Evolutionary conservation across 192 early-diverging fungal species (phyloP), one percentile per base, ranked within the genome.

Genomic region (Helicostylum pulchrum): DNA sequence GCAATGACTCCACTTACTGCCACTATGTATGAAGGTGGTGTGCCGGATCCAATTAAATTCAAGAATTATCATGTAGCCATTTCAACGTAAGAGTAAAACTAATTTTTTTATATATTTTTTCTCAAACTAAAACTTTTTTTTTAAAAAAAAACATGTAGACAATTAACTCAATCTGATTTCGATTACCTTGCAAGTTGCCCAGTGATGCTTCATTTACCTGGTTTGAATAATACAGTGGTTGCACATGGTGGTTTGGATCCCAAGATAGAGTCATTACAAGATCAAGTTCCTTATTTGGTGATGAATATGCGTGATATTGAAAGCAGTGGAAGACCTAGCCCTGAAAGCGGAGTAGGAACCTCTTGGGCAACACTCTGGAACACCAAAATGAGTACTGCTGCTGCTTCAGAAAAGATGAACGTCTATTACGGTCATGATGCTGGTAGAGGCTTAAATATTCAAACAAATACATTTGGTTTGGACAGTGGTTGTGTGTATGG

Each of bases 401-500:
- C 57, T 1, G 63, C 52, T 6, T 56, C 66, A 34, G 78, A 69
- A 57, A 52, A 19, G n/a, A 65, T 76, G 34, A 70, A 75, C 52
- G 62, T 88, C 10, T 80, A 82, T 17, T 91, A 89, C 70, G 90
- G 90, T 0, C 90, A 91, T 70, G 88, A 85, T 55, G 85, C 90
- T 23, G 66, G 80, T 2, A 66, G 86, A 30, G 77, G 73, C 7
- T 66, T 92, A 26, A 78, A 85, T 51, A 53, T 90, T 14, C 75
- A 77, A 62, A 36, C 54, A 0, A 76, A 77, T 50, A 79, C 85
- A 3, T 79, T 83, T 68, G 90, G 90, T 10, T 53, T 90, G 7
- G 90, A 92, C 64, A 79, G 83, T 7, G 85, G 86, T 8, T 92
- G 90, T 61, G 87, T 88, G 7, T 80, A 88, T 62, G 88, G 88